Evolutionary conservation across 306 rosid genomes (phyloP), one percentile per base, ranked within the genome.

Genomic region (Fragaria vesca): DNA sequence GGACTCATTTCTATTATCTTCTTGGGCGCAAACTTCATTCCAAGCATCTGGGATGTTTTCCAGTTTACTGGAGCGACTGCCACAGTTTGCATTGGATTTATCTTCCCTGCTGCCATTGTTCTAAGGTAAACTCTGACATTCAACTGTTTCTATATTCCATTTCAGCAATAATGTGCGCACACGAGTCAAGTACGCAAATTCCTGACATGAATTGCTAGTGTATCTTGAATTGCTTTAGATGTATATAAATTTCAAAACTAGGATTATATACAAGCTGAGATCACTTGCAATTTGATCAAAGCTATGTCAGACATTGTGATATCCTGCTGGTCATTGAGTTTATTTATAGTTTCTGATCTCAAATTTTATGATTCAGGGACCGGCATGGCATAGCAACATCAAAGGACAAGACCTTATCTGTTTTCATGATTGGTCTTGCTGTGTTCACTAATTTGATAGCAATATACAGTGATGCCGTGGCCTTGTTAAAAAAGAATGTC

Each of bases 1-100:
- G 87, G 88, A 45, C 93, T 91, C 73, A 66, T 87, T 60, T 36
- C 74, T 67, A 69, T 85, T 4, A 28, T 87, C 62, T 91, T 87
- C 60, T 74, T 87, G 71, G 89, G 90, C 43, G 91, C 93, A 84
- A 87, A 87, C 79, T 89, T 91, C 76, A 52, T 91, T 48, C 96
- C 91, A 30, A 87, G 89, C 87, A 91, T 91, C 71, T 88, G 91
- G 91, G 83, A 77, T 70, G 93, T 79, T 75, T 91, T 91, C 76
- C 91, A 91, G 81, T 88, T 91, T 83, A 83, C 89, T 12, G 96
- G 96, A 72, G 88, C 96, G 43, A 91, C 96, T 36, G 96, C 91
- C 28, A 87, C 93, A 16, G 93, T 91, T 72, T 88, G 91, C 85
- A 86, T 87, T 10, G 93, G 91, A 26, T 91, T 85, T 80, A 73